Base-by-base conservation (phyloP, 2,329 filamentous ascomycete species). In the Fusarium sp. region DNA sequence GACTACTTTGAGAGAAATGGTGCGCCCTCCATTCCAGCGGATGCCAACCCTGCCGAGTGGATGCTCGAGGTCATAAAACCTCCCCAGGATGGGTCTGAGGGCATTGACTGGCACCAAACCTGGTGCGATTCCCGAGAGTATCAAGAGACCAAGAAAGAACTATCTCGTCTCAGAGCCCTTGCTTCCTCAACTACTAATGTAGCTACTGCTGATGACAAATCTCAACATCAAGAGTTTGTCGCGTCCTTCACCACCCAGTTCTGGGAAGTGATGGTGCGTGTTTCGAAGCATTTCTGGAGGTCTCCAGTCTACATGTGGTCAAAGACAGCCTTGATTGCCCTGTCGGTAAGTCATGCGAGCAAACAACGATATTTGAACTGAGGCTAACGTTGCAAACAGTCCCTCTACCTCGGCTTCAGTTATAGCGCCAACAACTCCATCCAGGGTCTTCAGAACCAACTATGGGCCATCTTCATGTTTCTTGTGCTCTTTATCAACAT, bases 381-480 rank as follows among this genome's bases (percentile, higher is more conserved):
- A 57, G 37, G 23, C 5, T 17, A 31, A 25, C 2, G 0, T 20
- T 20, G 20, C 18, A 40, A 3, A 3, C 15, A 72, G 70, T 69
- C 70, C 1, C 80, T 91, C 4, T 91, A 90, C 76, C 87, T 91
- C 56, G 89, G 88, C 4, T 89, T 90, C 74, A 88, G 86, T 5
- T 90, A 91, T 76, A 88, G 82, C 14, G 85, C 84, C 70, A 86
- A 65, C 5, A 72, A 70, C 23, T 65, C 83, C 2, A 79, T 87
- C 18, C 87, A 90, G 67, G 89, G 89, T 11, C 80, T 91, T 5
- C 88, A 91, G 70, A 90, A 90, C 75, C 87, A 90, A 49, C 83
- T 91, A 72, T 91, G 90, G 74, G 82, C 83, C 58, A 86, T 90
- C 55, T 91, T 91, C 78, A 88, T 91, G 87, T 78, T 89, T 49